Evolutionary conservation across 139 green algal species (phyloP).

Genomic region (Ulvella scutata): DNA sequence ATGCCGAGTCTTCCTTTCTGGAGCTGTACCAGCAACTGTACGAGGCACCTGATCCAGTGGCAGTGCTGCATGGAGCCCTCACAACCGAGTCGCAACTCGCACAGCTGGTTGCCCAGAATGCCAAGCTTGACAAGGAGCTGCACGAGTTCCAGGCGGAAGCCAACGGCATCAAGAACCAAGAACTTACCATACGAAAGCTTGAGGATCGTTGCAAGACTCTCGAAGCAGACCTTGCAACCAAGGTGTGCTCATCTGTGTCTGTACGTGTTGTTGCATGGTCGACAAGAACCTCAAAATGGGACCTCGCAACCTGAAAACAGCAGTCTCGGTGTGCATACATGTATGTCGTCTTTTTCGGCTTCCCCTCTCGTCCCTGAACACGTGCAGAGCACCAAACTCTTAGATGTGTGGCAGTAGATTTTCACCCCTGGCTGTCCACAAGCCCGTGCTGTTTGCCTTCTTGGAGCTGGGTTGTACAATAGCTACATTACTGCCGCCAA

Average conservation of each 20-base stretch:
- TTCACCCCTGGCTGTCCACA: too few relatives aligned
- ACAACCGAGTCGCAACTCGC: conserved; percentile 26
- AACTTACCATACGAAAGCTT: conserved; percentile 61
- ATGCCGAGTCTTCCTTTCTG: conserved; percentile 55
- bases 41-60: conserved; percentile 81
- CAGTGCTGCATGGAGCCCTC: conserved; percentile 34
- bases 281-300: too few relatives aligned
- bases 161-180: conserved; percentile 68
- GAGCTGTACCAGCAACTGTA: conserved; percentile 82
- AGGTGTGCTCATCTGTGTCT: conserved; percentile 17
- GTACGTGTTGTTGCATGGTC: too few relatives aligned
- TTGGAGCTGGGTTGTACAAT: too few relatives aligned
- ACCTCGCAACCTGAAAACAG: too few relatives aligned
- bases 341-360: too few relatives aligned
- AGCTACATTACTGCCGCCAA: too few relatives aligned
- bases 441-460: too few relatives aligned
- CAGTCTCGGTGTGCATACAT: too few relatives aligned
- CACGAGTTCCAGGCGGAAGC: conserved; percentile 68
- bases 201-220: conserved; percentile 40
- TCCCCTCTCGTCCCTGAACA: too few relatives aligned
- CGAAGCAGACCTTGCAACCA: conserved; percentile 28
- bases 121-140: conserved; percentile 45
- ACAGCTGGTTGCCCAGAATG: conserved; percentile 26
- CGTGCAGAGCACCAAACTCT: too few relatives aligned
- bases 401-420: too few relatives aligned